These are phyloP conservation scores for Chlamydomonas sp. DNA, from an alignment of 139 green algal genomes.

Conservation along the genomic window DNA sequence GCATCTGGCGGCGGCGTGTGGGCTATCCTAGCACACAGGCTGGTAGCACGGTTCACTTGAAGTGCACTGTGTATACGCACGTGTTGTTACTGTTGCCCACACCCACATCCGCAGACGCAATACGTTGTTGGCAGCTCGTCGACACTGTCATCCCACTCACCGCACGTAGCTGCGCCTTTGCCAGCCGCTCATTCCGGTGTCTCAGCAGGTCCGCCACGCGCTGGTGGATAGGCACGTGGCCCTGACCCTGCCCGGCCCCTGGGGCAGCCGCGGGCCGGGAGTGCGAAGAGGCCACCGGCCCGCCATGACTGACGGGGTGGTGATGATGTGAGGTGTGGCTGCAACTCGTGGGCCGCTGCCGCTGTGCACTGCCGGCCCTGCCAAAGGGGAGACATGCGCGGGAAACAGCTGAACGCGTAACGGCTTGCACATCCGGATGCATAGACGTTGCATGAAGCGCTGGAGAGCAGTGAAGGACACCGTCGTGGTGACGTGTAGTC, in stretches of 20 bases:
- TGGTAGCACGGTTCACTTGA: no score
- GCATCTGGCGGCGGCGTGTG: no score
- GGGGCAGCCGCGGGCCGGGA: background rate
- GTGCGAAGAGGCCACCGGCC: background rate
- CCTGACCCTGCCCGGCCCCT: background rate
- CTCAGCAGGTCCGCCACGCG: slow-evolving; percentile 54
- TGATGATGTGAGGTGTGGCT: no score
- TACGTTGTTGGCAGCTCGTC: no score
- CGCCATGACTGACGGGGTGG: background rate
- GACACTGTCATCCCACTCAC: background rate
- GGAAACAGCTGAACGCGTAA: no score
- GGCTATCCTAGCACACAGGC: no score
- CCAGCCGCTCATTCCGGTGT: slow-evolving; percentile 55
- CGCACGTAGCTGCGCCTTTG: slow-evolving; percentile 37
- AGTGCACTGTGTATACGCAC: no score
- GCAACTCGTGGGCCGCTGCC: background rate
- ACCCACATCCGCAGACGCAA: no score
- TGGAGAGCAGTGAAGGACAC: background rate
- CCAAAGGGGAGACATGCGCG: no score
- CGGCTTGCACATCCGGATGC: no score
- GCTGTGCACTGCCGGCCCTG: slow-evolving; percentile 14
- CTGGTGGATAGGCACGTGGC: slow-evolving; percentile 51
- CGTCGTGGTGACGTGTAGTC: background rate
- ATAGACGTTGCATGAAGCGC: no score
- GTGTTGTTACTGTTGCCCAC: no score